Conservation (phyloP, 441 rosid genomes). For the Pelargonium myrrhifolium region DNA sequence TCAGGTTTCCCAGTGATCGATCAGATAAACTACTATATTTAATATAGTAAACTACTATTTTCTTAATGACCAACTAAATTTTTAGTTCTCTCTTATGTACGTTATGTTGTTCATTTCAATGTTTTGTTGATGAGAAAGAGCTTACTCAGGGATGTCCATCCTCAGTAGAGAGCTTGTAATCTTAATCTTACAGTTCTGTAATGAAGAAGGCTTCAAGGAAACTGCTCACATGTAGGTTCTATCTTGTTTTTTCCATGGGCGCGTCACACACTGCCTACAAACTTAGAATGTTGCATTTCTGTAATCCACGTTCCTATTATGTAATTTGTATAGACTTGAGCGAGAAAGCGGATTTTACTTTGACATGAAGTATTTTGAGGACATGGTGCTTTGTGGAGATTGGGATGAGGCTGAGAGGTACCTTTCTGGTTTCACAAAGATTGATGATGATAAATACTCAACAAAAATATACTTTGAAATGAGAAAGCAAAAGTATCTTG, state of each 20-base stretch:
- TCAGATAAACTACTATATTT: too few species aligned
- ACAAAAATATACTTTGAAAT: conserved; percentile 83
- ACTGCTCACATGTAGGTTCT: conserved; percentile 53
- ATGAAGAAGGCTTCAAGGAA: conserved; percentile 67
- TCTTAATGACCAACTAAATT: too few species aligned
- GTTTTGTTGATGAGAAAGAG: too few species aligned
- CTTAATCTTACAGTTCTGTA: conserved; percentile 71
- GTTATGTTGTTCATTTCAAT: too few species aligned
- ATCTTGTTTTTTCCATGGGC: background rate
- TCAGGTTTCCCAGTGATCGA: too few species aligned
- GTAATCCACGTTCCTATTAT: background rate
- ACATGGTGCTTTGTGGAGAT: conserved; percentile 73
- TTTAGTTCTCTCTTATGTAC: too few species aligned
- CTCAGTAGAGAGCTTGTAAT: conserved; percentile 74
- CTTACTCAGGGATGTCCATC: conserved; percentile 37
- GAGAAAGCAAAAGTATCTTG: conserved; percentile 75
- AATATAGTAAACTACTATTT: too few species aligned
- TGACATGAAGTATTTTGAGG: conserved; percentile 66
- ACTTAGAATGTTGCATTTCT: too few species aligned
- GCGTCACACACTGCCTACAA: too few species aligned
- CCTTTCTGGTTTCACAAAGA: conserved; percentile 68
- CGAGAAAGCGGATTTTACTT: conserved; percentile 73
- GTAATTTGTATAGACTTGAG: conserved; percentile 52
- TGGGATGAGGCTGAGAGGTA: conserved; percentile 86
- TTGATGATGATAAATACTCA: conserved; percentile 72